phyloP scores from a whole-genome alignment of 768 basidiomycete species.

The Mycena albidolilacea region DNA sequence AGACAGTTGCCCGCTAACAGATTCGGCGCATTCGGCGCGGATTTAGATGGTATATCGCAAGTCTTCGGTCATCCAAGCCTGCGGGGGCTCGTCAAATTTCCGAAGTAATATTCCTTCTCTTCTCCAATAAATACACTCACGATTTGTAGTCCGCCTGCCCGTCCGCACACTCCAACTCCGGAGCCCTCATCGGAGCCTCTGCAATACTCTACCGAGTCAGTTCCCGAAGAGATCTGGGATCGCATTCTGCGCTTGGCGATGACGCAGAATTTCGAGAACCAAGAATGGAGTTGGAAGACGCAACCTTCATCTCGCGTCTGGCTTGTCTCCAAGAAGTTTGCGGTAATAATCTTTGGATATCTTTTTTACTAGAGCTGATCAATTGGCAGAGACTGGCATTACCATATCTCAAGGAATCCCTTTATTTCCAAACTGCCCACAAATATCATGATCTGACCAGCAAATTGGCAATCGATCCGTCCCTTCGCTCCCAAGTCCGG shows the following conservation, averaged over 20 bases:
- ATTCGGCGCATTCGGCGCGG: too few relatives aligned
- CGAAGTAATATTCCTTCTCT: slow-evolving; percentile 16
- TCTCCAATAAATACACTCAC: not conserved
- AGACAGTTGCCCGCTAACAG: not conserved
- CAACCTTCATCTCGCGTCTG: not conserved
- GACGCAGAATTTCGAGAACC: not conserved
- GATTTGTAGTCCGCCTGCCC: slow-evolving; percentile 3
- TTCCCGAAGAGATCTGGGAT: slow-evolving; percentile 27
- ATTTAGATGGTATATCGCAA: too few relatives aligned
- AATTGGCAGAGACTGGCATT: slow-evolving; percentile 25
- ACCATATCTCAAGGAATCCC: slow-evolving; percentile 18
- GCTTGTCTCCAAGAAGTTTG: slow-evolving; percentile 32
- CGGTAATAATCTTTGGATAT: slow-evolving; percentile 2
- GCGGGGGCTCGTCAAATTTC: slow-evolving; percentile 24
- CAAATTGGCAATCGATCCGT: not conserved
- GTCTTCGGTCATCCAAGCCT: slow-evolving; percentile 12
- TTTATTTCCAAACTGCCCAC: not conserved
- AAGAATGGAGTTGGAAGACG: not conserved
- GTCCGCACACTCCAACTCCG: not conserved
- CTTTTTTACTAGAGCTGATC: not conserved
- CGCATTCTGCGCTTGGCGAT: slow-evolving; percentile 21
- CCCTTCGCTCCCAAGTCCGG: not conserved
- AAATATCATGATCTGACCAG: not conserved
- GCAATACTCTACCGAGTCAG: slow-evolving; percentile 25
- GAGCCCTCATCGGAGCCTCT: not conserved